Percentiles rank a stretch among this genome's conserved stretches.
Evolutionary conservation across 2,329 filamentous ascomycete species (phyloP).

Genomic region (Pestalotiopsis sp.): DNA sequence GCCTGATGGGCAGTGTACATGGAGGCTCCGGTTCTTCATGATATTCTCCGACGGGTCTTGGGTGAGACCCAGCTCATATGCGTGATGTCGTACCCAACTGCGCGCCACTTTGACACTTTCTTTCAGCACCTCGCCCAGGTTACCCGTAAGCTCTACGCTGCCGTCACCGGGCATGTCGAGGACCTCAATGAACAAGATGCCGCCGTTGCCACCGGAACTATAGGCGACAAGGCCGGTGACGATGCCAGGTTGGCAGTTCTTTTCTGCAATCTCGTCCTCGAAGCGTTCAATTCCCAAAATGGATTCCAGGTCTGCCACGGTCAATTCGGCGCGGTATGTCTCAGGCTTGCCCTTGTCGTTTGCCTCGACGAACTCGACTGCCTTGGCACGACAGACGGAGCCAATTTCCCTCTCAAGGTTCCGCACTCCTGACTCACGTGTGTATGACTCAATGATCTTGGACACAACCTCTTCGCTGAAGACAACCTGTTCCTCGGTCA

Average conservation of each 20-base stretch:
- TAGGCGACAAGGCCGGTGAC: conserved; percentile 97
- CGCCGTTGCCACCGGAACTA: conserved; percentile 87
- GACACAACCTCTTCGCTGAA: conserved; percentile 85
- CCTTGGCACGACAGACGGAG: conserved; percentile 91
- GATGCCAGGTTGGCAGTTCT: conserved; percentile 80
- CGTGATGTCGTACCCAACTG: conserved; percentile 96
- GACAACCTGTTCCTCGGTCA: conserved; percentile 72
- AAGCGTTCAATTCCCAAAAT: conserved; percentile 93
- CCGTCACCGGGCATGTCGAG: conserved; percentile 95
- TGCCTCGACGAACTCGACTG: conserved; percentile 91
- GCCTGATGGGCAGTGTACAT: conserved; percentile 94
- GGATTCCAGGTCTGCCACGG: conserved; percentile 79
- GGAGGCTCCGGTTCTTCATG: conserved; percentile 92
- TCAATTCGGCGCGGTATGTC: conserved; percentile 74
- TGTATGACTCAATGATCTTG: conserved; percentile 96
- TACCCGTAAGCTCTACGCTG: conserved; percentile 91
- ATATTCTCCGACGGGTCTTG: conserved; percentile 83
- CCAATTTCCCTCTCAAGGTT: conserved; percentile 96
- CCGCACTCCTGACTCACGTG: conserved; percentile 92
- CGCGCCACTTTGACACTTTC: conserved; percentile 96
- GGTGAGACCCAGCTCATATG: conserved; percentile 85
- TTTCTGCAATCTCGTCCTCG: conserved; percentile 94
- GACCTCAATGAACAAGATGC: conserved; percentile 97
- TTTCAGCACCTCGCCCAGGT: conserved; percentile 94
- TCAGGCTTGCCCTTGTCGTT: conserved; percentile 72